Evolutionary conservation across 352 stramenopile genomes (phyloP).

Genomic region (Phytophthora podocarpi): DNA sequence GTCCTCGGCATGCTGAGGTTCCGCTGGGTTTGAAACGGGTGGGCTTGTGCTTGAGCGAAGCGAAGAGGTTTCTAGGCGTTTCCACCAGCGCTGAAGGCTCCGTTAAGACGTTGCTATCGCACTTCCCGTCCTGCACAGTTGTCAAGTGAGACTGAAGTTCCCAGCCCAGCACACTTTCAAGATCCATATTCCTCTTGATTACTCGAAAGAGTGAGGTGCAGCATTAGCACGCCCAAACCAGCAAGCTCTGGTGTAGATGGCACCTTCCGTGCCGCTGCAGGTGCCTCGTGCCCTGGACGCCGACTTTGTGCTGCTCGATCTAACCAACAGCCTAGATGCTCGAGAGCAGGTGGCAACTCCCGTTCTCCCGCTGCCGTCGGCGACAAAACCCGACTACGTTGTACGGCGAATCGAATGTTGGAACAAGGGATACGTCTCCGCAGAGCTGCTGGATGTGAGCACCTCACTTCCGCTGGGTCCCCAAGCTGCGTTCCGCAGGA

Average conservation of each 20-base stretch:
- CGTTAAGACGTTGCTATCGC: background rate
- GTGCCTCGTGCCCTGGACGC: background rate
- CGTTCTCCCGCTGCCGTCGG: constrained; percentile 21
- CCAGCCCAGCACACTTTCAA: too few relatives aligned
- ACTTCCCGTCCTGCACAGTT: background rate
- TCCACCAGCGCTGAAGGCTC: background rate
- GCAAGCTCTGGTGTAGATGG: background rate
- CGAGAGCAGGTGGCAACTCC: constrained; percentile 13
- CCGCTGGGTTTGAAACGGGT: background rate
- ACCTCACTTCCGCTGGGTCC: constrained; percentile 30
- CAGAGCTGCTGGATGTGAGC: constrained; percentile 30
- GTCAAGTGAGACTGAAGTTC: too few relatives aligned
- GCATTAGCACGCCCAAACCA: constrained; percentile 1
- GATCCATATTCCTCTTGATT: too few relatives aligned
- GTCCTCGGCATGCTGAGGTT: background rate
- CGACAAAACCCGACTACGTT: constrained; percentile 26
- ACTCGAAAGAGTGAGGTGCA: too few relatives aligned
- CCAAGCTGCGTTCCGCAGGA: constrained; percentile 40
- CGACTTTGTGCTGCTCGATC: constrained; percentile 31
- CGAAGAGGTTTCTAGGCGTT: background rate
- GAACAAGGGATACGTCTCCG: constrained; percentile 16
- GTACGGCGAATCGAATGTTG: constrained; percentile 25
- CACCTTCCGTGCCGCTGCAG: background rate
- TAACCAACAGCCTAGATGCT: constrained; percentile 15
- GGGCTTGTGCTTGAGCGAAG: background rate